Evolutionary conservation across 2,329 filamentous ascomycete genomes (phyloP).

Genomic region (Talaromyces rugulosus): DNA sequence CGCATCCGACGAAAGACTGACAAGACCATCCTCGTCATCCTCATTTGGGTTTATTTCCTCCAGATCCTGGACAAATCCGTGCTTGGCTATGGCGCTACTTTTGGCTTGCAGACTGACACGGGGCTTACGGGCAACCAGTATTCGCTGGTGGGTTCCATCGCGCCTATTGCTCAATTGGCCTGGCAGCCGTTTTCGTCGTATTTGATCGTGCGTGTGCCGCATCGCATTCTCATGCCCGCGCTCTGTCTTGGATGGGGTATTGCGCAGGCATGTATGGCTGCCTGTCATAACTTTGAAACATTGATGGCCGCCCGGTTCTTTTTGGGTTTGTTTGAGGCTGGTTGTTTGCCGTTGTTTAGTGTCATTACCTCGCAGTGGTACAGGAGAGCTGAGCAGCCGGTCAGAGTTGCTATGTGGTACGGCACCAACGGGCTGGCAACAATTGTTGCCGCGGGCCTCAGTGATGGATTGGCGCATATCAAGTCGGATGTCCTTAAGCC

Average conservation of each 20-base stretch:
- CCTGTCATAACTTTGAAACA: constrained; percentile 42
- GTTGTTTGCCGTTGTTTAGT: constrained; percentile 44
- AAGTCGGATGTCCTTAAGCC: constrained; percentile 37
- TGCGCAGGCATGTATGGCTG: constrained; percentile 46
- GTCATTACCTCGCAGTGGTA: constrained; percentile 47
- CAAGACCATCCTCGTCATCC: constrained; percentile 49
- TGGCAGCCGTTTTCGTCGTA: constrained; percentile 59
- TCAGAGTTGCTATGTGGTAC: constrained; percentile 64
- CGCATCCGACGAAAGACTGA: constrained; percentile 61
- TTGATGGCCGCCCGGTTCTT: constrained; percentile 50
- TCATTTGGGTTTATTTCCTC: constrained; percentile 45
- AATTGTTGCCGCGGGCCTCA: constrained; percentile 54
- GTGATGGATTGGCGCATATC: constrained; percentile 56
- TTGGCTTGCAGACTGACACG: constrained; percentile 49
- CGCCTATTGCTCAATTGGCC: constrained; percentile 56
- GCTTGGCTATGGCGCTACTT: constrained; percentile 56
- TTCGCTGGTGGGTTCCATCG: constrained; percentile 55
- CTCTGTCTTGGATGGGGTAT: constrained; percentile 48
- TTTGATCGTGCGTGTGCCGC: constrained; percentile 59
- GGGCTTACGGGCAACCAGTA: constrained; percentile 52
- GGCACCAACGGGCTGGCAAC: constrained; percentile 57
- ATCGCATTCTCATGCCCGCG: constrained; percentile 54
- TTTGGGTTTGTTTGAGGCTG: constrained; percentile 51
- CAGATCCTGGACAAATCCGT: constrained; percentile 57
- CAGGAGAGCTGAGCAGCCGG: constrained; percentile 55